Conservation (phyloP, 148 eudicot species). For the Diospyros kaki region DNA sequence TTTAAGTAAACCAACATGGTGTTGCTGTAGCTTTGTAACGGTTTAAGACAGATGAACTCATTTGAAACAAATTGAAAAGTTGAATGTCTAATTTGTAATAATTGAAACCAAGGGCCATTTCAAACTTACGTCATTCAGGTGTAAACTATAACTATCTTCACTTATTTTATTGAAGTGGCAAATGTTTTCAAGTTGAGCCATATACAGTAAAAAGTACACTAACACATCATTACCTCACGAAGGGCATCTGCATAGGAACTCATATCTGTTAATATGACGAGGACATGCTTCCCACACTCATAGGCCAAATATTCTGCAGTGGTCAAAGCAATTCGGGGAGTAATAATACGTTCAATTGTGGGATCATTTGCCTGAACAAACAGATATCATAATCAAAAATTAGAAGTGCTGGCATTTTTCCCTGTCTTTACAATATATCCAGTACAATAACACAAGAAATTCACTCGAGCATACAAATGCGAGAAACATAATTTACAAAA, state of each 20-base stretch:
- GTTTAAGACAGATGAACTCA: background rate
- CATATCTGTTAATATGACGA: slow-evolving; percentile 97
- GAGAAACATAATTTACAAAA: background rate
- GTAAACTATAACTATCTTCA: background rate
- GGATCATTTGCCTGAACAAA: slow-evolving; percentile 91
- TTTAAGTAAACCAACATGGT: too few species aligned
- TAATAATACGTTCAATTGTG: slow-evolving; percentile 96
- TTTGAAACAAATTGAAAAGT: background rate
- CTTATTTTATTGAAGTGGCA: background rate
- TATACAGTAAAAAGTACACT: background rate
- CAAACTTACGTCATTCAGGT: background rate
- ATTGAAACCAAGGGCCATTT: background rate
- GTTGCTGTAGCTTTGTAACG: background rate
- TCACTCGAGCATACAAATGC: background rate
- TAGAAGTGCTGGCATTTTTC: background rate
- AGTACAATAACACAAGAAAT: background rate
- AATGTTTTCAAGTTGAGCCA: background rate
- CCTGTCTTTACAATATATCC: background rate
- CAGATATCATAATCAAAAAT: slow-evolving; percentile 2
- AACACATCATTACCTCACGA: slow-evolving; percentile 72
- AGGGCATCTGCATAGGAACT: slow-evolving; percentile 99
- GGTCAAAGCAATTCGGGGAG: slow-evolving; percentile 97
- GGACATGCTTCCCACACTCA: slow-evolving; percentile 99
- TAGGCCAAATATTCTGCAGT: slow-evolving; percentile 98
- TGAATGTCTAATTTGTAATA: background rate